Conservation (phyloP, 768 basidiomycete genomes). For the Tephrocybe sp. region DNA sequence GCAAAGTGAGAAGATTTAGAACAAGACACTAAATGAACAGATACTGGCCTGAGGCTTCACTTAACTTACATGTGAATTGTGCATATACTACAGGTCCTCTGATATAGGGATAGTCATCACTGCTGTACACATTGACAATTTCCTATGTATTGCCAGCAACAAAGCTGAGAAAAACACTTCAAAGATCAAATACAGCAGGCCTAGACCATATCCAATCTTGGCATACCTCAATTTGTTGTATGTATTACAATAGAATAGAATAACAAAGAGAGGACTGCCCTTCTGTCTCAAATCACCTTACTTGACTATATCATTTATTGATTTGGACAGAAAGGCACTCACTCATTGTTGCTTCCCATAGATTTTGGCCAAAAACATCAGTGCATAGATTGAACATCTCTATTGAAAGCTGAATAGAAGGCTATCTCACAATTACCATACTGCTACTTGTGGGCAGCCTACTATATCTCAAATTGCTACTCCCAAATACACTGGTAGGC, state of each 20-base stretch:
- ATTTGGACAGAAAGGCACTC: neutral
- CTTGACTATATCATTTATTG: neutral
- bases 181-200: neutral
- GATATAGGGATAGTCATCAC: neutral
- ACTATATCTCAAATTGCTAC: neutral
- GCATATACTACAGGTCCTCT: neutral
- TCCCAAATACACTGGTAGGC: slow-evolving; percentile 3
- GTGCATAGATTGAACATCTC: neutral
- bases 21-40: too few species aligned
- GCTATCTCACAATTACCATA: neutral
- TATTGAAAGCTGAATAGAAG: neutral
- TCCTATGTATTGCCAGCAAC: neutral
- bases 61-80: neutral
- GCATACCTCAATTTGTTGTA: neutral
- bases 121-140: neutral
- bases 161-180: neutral
- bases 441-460: neutral
- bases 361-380: neutral
- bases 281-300: slow-evolving; percentile 4
- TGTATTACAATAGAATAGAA: neutral
- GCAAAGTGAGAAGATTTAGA: too few species aligned
- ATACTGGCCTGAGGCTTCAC: neutral
- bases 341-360: slow-evolving; percentile 1
- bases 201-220: neutral
- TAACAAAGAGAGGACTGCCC: neutral